Conservation (phyloP, 1,284 basidiomycete species). For the Cutaneotrichosporon daszewskae region DNA sequence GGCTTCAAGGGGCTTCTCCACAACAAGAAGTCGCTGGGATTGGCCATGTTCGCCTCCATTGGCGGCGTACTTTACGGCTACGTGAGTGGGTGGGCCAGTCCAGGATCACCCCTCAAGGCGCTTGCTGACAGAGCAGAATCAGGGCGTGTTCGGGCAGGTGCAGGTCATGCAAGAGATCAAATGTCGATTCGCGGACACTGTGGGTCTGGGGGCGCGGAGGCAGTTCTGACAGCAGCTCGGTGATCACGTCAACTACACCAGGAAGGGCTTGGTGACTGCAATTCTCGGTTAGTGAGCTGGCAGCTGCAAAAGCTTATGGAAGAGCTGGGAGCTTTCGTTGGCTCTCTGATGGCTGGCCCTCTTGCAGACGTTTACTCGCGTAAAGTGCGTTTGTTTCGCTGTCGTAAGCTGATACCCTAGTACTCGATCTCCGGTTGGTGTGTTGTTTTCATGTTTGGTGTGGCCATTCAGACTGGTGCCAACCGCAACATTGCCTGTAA, state of each 20-base stretch:
- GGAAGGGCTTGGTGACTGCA: slow-evolving; percentile 33
- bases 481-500: slow-evolving; percentile 28
- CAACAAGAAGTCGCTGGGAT: slow-evolving; percentile 7
- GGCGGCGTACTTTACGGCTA: slow-evolving; percentile 44
- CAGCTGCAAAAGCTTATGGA: too few species aligned
- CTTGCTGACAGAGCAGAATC: neutral
- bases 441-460: slow-evolving; percentile 42
- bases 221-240: neutral
- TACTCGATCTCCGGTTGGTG: slow-evolving; percentile 43
- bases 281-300: slow-evolving; percentile 24
- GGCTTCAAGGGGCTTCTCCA: slow-evolving; percentile 13
- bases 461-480: slow-evolving; percentile 36
- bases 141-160: slow-evolving; percentile 43
- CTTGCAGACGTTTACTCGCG: slow-evolving; percentile 38
- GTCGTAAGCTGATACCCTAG: slow-evolving; percentile 19
- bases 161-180: slow-evolving; percentile 43
- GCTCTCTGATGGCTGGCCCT: slow-evolving; percentile 41
- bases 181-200: slow-evolving; percentile 27
- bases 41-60: slow-evolving; percentile 34
- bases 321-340: slow-evolving; percentile 41
- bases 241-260: neutral
- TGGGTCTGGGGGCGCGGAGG: slow-evolving; percentile 12
- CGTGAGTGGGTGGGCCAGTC: slow-evolving; percentile 20
- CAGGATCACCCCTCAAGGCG: neutral
- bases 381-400: slow-evolving; percentile 20